phyloP scores from a whole-genome alignment of 73 alveolate species.

The Paramecium octaurelia region DNA sequence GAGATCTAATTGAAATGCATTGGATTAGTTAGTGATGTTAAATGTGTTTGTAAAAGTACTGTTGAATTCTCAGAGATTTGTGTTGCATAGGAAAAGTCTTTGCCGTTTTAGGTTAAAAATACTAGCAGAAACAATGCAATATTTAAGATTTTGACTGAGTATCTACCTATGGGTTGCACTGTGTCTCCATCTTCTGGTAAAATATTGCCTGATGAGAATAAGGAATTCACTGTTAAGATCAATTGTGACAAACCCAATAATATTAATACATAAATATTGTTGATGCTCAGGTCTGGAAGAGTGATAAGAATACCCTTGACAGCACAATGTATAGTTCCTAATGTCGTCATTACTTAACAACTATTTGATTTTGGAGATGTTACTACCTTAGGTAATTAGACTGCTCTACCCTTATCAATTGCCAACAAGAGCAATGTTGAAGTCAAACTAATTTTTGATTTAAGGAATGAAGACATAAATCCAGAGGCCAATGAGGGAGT shows the following conservation, averaged over 20 bases:
- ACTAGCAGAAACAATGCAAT: conserved; percentile 77
- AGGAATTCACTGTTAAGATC: conserved; percentile 80
- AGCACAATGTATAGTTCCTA: conserved; percentile 91
- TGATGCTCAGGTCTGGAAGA: conserved; percentile 94
- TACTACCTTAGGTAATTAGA: conserved; percentile 66
- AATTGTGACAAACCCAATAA: conserved; percentile 80
- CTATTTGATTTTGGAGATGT: conserved; percentile 96
- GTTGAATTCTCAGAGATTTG: conserved; percentile 76
- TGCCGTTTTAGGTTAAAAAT: conserved; percentile 77
- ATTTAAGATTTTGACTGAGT: conserved; percentile 67
- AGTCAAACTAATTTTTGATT: conserved; percentile 87
- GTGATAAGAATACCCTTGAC: conserved; percentile 82
- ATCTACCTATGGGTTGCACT: conserved; percentile 70
- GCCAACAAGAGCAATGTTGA: conserved; percentile 69
- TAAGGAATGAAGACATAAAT: conserved; percentile 90
- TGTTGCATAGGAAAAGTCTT: conserved; percentile 74
- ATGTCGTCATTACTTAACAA: conserved; percentile 86
- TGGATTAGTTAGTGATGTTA: conserved; percentile 87
- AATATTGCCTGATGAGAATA: conserved; percentile 80
- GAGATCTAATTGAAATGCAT: conserved; percentile 82
- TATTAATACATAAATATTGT: conserved; percentile 82
- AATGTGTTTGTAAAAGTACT: conserved; percentile 69
- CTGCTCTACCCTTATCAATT: conserved; percentile 65
- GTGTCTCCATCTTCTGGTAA: conserved; percentile 75
- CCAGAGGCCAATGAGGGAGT: conserved; percentile 76